Base-by-base conservation (phyloP, 1,284 basidiomycete species). In the Ustanciosporium gigantosporum region DNA sequence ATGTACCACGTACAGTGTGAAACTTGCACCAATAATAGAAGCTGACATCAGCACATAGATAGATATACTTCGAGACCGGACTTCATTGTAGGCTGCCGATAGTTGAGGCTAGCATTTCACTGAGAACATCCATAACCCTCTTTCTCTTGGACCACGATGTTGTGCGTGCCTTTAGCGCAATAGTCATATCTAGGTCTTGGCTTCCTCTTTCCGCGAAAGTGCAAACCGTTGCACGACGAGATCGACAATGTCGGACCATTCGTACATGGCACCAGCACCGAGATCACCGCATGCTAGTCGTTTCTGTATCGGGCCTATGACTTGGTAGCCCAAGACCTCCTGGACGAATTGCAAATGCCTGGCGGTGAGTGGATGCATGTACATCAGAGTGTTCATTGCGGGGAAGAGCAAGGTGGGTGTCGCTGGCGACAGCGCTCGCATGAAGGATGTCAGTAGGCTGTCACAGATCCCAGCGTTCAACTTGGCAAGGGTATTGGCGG, bases 321-420 rank as follows among this genome's bases (percentile, higher is more conserved):
- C 83, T 29, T 85, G 80, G 73, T 95, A 96, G 2, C 84, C 83
- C 9, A 95, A 83, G 34, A 88, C 83, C 1, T 91, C 86, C 16
- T 81, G 82, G 1, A 91, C 82, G 25, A 87, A 73, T 9, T 83
- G 82, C 19, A 96, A 76, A 70, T 98, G 94, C 52, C 87, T 84
- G 2, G 83, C 83, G 0, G 94, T 97, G 25, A 97, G 82, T n/a
- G 91, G 91, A 73, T 98, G 92, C 59, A 89, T 84, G 76, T 89
- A 97, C 94, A 98, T 97, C 62, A 90, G 82, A 5, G 93, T 97
- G 78, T 98, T 98, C 94, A 97, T 98, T 0, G 95, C 94, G 3
- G 94, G 95, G 71, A 93, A 97, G 24, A 97, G 79, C 68, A 88
- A 88, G 15, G 90, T 91, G 2, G 88, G 88, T 0, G 88, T 94